Evolutionary conservation across 2,329 filamentous ascomycete species (phyloP), one percentile per base, ranked within the genome.

Genomic region (Cytospora piceae): DNA sequence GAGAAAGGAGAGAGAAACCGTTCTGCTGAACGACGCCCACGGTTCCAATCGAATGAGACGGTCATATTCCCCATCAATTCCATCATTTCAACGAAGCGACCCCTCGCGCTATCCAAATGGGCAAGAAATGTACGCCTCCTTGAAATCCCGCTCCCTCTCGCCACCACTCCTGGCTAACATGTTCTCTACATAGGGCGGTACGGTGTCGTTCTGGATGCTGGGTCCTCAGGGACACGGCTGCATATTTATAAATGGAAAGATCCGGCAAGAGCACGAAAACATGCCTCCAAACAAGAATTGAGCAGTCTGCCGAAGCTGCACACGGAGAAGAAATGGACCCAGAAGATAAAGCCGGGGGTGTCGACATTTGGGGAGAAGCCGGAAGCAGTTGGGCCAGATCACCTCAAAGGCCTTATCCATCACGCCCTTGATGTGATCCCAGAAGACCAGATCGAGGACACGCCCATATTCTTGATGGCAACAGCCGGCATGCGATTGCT

Each of bases 211-310:
- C 87, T 99, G 74, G 95, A 99, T 85, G 95, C 95, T 76, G 95
- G 95, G 72, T 98, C 95, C 78, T 98, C 95, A 77, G 94, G 95
- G 76, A 98, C 94, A 73, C 91, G 95, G 76, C 85, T 97, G 69
- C 93, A 99, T 77, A 87, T 99, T 65, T 99, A 99, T 80, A 87
- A 89, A 78, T 99, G 95, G 95, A 87, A 94, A 74, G 90, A 96
- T 74, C 88, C 89, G 69, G 82, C 86, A 49, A 84, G 84, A 71
- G 90, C 91, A 69, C 81, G 87, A 72, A 83, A 87, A 68, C 80
- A 88, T 63, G 89, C 86, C 42, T 81, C 83, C 54, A 73, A 80
- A 24, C 78, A 86, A 51, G 84, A 91, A 52, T 75, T 94, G 58
- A 85, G 87, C 66, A 87, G 84, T 58, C 80, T 99, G 32, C 95